A percentile compares a stretch with the other conserved stretches of the same genome.
Conservation (phyloP, 2,329 filamentous ascomycete species). For the Ophiostoma sp. region DNA sequence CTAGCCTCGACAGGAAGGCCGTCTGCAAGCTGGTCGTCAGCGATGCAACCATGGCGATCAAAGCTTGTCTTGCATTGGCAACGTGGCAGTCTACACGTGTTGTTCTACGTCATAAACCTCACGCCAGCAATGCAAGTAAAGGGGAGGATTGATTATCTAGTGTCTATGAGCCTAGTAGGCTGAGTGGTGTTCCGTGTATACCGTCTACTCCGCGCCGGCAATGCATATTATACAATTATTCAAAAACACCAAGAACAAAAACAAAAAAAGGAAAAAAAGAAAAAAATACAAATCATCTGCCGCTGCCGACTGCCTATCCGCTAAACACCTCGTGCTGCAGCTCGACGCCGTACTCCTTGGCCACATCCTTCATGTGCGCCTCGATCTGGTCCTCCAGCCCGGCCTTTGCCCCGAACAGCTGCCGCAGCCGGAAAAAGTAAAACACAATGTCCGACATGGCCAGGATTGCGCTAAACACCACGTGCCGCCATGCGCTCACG, state of each 20-base stretch:
- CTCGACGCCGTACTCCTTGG: constrained; percentile 86
- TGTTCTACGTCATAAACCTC: not conserved
- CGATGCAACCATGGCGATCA: not conserved
- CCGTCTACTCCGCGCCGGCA: not conserved
- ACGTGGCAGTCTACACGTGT: too few species aligned
- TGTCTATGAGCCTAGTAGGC: not conserved
- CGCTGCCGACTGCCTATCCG: constrained; percentile 46
- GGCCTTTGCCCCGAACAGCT: constrained; percentile 68
- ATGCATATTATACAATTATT: not conserved
- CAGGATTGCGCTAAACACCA: constrained; percentile 76
- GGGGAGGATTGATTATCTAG: not conserved
- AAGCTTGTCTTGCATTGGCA: not conserved
- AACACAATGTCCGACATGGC: constrained; percentile 74
- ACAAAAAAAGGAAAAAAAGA: not conserved
- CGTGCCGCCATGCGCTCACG: constrained; percentile 66
- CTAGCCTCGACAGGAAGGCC: constrained; percentile 9
- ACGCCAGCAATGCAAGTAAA: not conserved
- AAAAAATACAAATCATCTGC: too few species aligned
- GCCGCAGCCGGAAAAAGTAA: constrained; percentile 71
- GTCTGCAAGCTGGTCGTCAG: not conserved
- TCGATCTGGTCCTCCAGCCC: constrained; percentile 97
- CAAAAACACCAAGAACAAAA: not conserved
- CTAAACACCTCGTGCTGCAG: constrained; percentile 85
- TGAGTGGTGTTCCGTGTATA: not conserved
- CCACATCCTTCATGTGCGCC: constrained; percentile 77